Percentiles rank a stretch among this genome's conserved stretches.
These are phyloP conservation scores for Umbelopsis sp. DNA, from an alignment of 192 early-diverging fungal genomes.

Conservation along the genomic window DNA sequence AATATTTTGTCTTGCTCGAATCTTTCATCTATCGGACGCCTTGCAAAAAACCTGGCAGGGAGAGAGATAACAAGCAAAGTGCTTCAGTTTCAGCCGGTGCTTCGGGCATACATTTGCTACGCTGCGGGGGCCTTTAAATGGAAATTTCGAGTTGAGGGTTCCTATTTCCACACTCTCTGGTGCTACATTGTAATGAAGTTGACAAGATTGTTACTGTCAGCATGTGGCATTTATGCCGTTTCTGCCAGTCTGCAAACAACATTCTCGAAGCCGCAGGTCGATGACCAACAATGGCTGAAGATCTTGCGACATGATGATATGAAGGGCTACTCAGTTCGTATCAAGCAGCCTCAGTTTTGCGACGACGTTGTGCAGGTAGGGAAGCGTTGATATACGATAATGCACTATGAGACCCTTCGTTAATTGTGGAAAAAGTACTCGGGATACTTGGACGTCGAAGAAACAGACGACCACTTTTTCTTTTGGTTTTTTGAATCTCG, in stretches of 20 bases:
- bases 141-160: no score
- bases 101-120: no score
- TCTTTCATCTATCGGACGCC: no score
- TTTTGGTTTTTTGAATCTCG: constrained; percentile 98
- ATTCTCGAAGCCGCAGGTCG: neutral
- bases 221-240: constrained; percentile 10
- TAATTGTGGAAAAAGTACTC: constrained; percentile 57
- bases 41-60: no score
- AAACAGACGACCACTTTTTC: constrained; percentile 82
- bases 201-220: constrained; percentile 2
- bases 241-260: constrained; percentile 10
- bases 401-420: neutral
- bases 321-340: constrained; percentile 33
- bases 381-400: neutral
- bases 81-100: no score
- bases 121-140: no score
- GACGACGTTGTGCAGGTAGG: constrained; percentile 38
- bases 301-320: constrained; percentile 24
- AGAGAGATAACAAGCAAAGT: no score
- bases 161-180: no score
- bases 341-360: constrained; percentile 36
- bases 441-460: constrained; percentile 71
- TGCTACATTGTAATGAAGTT: neutral
- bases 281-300: constrained; percentile 15
- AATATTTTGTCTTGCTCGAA: no score